Conservation (phyloP, 2,329 filamentous ascomycete species). For the Colletotrichum orbiculare region DNA sequence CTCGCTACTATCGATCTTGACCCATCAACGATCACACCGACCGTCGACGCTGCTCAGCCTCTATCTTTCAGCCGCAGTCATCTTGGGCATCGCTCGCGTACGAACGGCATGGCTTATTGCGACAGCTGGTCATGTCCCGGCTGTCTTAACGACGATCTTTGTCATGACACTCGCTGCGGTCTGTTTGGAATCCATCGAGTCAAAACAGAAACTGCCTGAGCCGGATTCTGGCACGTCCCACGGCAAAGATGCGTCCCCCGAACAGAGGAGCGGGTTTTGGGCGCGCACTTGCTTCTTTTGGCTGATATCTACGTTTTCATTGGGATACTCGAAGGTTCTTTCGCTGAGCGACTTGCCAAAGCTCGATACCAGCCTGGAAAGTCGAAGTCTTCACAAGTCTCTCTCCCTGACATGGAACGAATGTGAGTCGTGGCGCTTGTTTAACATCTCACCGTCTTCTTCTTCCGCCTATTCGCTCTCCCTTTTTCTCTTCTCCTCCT, state of each 20-base stretch:
- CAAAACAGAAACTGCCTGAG: not conserved
- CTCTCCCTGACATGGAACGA: conserved; percentile 31
- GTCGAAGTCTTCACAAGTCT: not conserved
- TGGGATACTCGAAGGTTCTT: conserved; percentile 19
- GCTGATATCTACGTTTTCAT: conserved; percentile 10
- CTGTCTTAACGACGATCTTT: not conserved
- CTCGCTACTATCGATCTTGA: conserved; percentile 36
- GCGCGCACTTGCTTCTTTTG: conserved; percentile 28
- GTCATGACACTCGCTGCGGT: not conserved
- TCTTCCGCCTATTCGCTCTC: too few species aligned
- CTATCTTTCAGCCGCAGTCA: conserved; percentile 36
- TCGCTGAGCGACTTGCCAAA: conserved; percentile 18
- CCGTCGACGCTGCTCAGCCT: conserved; percentile 42
- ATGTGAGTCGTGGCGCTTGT: conserved; percentile 30
- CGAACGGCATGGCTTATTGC: conserved; percentile 6
- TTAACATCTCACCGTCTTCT: too few species aligned
- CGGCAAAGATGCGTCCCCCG: not conserved
- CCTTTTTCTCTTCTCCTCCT: too few species aligned
- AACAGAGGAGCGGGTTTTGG: conserved; percentile 31
- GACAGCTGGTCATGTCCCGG: not conserved
- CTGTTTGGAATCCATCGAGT: conserved; percentile 2
- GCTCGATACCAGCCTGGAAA: conserved; percentile 11
- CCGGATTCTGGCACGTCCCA: not conserved
- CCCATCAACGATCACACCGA: conserved; percentile 39
- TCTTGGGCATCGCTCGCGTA: conserved; percentile 34